Percentiles rank a stretch among this genome's conserved stretches.
These are phyloP conservation scores for Leptodermis oblonga DNA, from an alignment of 257 asterid genomes.

Conservation along the genomic window DNA sequence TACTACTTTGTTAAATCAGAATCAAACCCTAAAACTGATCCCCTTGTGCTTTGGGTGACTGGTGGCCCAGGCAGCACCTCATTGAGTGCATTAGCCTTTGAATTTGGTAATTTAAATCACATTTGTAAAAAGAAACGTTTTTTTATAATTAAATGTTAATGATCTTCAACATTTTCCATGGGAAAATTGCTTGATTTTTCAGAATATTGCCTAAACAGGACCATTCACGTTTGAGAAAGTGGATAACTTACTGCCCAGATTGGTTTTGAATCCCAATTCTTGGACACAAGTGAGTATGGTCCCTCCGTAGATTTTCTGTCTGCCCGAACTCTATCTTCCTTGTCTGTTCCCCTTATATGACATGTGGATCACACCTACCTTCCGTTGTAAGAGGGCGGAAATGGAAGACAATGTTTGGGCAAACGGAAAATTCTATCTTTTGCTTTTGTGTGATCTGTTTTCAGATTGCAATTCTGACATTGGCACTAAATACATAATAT, in stretches of 20 bases:
- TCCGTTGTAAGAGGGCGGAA: too few relatives aligned
- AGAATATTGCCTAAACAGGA: constrained; percentile 2
- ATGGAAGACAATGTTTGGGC: too few relatives aligned
- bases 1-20: constrained; percentile 35
- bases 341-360: too few relatives aligned
- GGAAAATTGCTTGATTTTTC: neutral
- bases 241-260: constrained; percentile 8
- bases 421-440: too few relatives aligned
- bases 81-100: constrained; percentile 28
- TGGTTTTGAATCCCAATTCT: constrained; percentile 19
- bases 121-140: neutral
- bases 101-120: constrained; percentile 35
- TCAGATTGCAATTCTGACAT: neutral
- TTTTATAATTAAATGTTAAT: neutral
- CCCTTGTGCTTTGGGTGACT: constrained; percentile 39
- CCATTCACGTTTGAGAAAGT: constrained; percentile 12
- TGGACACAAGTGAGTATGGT: constrained; percentile 20
- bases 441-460: neutral
- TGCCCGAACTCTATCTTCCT: too few relatives aligned
- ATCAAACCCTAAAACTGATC: constrained; percentile 26
- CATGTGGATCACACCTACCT: too few relatives aligned
- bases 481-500: neutral
- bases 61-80: constrained; percentile 51
- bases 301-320: neutral
- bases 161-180: neutral